Conservation (phyloP, 257 asterid genomes). For the Ehretia macrophylla region DNA sequence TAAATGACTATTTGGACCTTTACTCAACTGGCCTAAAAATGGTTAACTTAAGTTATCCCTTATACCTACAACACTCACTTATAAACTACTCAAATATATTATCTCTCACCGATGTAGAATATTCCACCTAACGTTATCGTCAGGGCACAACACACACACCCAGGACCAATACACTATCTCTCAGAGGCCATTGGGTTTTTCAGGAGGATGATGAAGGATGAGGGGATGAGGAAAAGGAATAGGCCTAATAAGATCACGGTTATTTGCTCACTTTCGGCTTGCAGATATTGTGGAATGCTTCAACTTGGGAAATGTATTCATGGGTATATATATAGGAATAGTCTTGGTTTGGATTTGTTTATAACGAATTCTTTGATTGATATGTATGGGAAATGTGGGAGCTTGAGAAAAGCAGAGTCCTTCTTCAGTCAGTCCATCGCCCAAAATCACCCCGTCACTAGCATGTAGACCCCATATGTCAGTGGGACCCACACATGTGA, state of each 20-base stretch:
- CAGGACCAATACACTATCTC: too few relatives aligned
- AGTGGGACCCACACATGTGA: too few relatives aligned
- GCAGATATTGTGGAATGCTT: conserved; percentile 63
- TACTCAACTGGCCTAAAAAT: too few relatives aligned
- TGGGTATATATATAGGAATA: conserved; percentile 43
- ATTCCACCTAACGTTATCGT: too few relatives aligned
- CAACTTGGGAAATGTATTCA: conserved; percentile 71
- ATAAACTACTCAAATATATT: too few relatives aligned
- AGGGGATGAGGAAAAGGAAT: conserved; percentile 22
- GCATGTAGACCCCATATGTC: conserved; percentile 70
- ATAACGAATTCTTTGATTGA: conserved; percentile 59
- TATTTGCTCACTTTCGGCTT: conserved; percentile 60
- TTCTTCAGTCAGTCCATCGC: too few relatives aligned
- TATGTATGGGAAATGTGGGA: conserved; percentile 88
- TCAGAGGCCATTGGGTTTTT: conserved; percentile 58
- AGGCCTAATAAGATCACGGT: conserved; percentile 65
- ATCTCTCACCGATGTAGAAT: too few relatives aligned
- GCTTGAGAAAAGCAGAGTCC: conserved; percentile 45
- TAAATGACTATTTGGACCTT: too few relatives aligned
- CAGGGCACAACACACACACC: too few relatives aligned
- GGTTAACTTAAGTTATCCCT: too few relatives aligned
- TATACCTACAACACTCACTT: too few relatives aligned
- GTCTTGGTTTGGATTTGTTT: conserved; percentile 33
- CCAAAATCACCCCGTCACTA: too few relatives aligned
- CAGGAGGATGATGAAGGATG: conserved; percentile 59